These are phyloP conservation scores for Annona cherimola DNA, from an alignment of 164 flowering plant genomes.

Conservation along the genomic window DNA sequence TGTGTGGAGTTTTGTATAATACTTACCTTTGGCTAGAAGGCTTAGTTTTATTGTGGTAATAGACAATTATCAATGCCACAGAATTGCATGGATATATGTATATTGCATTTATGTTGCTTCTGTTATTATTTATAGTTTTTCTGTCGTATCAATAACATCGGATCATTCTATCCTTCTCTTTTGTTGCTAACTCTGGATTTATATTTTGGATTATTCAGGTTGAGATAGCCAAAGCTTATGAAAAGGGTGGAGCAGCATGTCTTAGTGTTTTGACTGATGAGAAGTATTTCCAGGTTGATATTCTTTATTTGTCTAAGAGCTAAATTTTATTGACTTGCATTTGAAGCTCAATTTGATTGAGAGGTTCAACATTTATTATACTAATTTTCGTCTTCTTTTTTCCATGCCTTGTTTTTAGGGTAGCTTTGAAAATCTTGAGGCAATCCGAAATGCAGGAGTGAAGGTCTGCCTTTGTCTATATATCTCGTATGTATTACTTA, in stretches of 20 bases:
- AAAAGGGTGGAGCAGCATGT: slow-evolving; percentile 98
- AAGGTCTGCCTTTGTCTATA: slow-evolving; percentile 43
- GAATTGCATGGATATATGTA: too few relatives aligned
- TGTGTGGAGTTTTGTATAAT: too few relatives aligned
- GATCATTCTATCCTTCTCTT: too few relatives aligned
- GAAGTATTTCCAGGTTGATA: slow-evolving; percentile 74
- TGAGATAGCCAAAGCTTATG: slow-evolving; percentile 86
- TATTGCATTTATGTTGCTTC: too few relatives aligned
- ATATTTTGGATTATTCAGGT: slow-evolving; percentile 38
- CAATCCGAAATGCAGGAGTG: slow-evolving; percentile 77
- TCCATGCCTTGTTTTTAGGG: slow-evolving; percentile 43
- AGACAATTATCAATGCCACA: too few relatives aligned
- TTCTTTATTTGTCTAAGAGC: neutral
- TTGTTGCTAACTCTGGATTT: too few relatives aligned
- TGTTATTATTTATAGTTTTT: too few relatives aligned
- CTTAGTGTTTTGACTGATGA: slow-evolving; percentile 94
- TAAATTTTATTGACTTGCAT: neutral
- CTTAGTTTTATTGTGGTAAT: too few relatives aligned
- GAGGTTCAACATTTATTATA: neutral
- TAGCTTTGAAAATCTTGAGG: slow-evolving; percentile 84
- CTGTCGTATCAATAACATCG: too few relatives aligned
- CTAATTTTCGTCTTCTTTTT: neutral
- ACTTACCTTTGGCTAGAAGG: too few relatives aligned
- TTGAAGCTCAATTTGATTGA: neutral
- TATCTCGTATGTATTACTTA: neutral